Evolutionary conservation across 306 rosid genomes (phyloP), one percentile per base, ranked within the genome.

Genomic region (Quercus berberidifolia): DNA sequence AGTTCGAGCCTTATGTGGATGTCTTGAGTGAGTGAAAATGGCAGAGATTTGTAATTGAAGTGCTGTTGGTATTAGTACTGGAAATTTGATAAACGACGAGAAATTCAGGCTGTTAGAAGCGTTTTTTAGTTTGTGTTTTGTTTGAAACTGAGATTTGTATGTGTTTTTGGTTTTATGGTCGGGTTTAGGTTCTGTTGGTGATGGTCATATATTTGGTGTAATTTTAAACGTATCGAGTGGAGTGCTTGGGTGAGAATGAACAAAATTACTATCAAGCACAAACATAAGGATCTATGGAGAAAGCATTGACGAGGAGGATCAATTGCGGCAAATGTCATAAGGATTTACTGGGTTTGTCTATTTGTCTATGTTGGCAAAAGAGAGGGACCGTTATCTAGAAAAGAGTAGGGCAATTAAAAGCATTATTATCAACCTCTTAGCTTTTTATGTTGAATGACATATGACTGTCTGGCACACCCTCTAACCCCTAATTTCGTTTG

Each of bases 51-150:
- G 28, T 35, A 25, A 30, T 35, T 35, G 23, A 18, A 68, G 51
- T 49, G 38, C 26, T 49, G 38, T 63, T 26, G 69, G 69, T 63
- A 26, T 63, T 19, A 68, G 52, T 68, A 4, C 25, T n/a, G 1
- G n/a, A 35, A 68, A 11, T 35, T 68, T 38, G 72, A 68, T 68
- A 68, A 33, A 38, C 20, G 1, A 68, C 7, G 52, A 68, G 52
- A 68, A 33, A 33, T 83, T 57, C 59, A 52, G 46, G 28, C 25
- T 13, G 31, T 62, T 20, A 6, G 78, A 68, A 78, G 21, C 77
- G 72, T 68, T 67, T 55, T 56, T 75, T 31, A 49, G 70, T 62
- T 62, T 23, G 31, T 46, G 76, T 79, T 87, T 20, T 69, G 31
- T 6, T 21, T 72, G 62, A 58, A 80, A 56, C 56, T 26, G 35